Conservation (phyloP, 768 basidiomycete species). For the Amylocystis lapponica region DNA sequence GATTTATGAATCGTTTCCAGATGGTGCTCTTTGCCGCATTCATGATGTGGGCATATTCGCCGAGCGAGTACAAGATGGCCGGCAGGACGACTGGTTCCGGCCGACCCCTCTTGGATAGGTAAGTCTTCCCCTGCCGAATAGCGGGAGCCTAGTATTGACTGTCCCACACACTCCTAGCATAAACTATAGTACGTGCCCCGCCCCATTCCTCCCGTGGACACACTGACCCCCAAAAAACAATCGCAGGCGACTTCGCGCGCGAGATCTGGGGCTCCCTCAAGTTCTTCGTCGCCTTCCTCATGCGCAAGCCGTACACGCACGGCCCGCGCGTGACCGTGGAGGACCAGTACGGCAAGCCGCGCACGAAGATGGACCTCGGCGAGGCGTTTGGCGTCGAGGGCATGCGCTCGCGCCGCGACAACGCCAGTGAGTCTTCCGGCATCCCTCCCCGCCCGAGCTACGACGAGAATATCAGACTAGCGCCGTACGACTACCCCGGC, state of each 20-base stretch:
- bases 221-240: not conserved
- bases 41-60: conserved; percentile 83
- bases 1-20: conserved; percentile 36
- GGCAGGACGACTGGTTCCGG: conserved; percentile 52
- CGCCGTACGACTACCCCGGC: conserved; percentile 28
- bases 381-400: conserved; percentile 33
- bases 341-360: conserved; percentile 20
- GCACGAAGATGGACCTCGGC: conserved; percentile 27
- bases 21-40: conserved; percentile 77
- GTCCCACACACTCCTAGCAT: too few relatives aligned
- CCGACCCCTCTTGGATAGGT: conserved; percentile 65
- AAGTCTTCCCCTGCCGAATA: too few relatives aligned
- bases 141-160: not conserved
- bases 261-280: conserved; percentile 62
- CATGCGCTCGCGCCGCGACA: not conserved
- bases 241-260: conserved; percentile 56
- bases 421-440: conserved; percentile 4
- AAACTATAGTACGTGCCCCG: conserved; percentile 40
- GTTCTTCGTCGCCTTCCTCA: conserved; percentile 48
- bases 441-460: conserved; percentile 24
- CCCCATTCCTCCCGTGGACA: not conserved
- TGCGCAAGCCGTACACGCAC: conserved; percentile 24
- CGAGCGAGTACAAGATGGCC: conserved; percentile 53
- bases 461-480: conserved; percentile 36
- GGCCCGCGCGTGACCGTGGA: conserved; percentile 18